phyloP scores from a whole-genome alignment of 2,329 filamentous ascomycete genomes.

The Fusarium chaquense region DNA sequence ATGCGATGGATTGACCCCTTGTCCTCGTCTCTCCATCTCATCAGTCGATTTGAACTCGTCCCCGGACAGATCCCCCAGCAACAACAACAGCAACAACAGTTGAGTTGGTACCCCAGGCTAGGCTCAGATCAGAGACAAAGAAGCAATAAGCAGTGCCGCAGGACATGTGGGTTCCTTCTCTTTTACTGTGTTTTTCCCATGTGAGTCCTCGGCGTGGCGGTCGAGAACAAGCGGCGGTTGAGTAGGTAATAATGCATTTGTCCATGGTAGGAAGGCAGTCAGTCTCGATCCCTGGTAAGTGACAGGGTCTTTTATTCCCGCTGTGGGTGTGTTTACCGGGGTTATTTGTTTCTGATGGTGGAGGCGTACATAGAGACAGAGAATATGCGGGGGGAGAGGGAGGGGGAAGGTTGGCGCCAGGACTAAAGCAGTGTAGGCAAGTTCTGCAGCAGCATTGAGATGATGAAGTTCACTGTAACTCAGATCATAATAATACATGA shows the following conservation, averaged over 20 bases:
- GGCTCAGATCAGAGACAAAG: neutral
- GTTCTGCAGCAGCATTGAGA: too few relatives aligned
- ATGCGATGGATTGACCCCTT: neutral
- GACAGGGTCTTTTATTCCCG: constrained; percentile 30
- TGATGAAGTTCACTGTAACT: neutral
- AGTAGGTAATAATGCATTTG: constrained; percentile 9
- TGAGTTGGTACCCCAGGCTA: neutral
- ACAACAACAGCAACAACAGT: neutral
- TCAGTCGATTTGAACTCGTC: neutral
- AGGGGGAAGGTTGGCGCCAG: constrained; percentile 40
- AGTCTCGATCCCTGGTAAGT: constrained; percentile 23
- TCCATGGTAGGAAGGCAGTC: constrained; percentile 41
- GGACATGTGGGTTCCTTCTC: neutral
- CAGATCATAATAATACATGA: neutral
- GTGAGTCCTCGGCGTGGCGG: constrained; percentile 46
- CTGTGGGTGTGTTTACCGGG: constrained; percentile 17
- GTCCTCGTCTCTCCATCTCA: neutral
- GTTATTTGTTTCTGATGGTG: constrained; percentile 10
- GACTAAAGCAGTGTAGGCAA: neutral
- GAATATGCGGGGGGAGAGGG: constrained; percentile 43
- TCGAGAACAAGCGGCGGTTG: constrained; percentile 16
- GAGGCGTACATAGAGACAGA: neutral
- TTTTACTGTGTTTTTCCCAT: constrained; percentile 12
- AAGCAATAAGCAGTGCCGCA: constrained; percentile 8
- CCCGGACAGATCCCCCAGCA: neutral